These are phyloP conservation scores for Fomitopsis betulina DNA, from an alignment of 1,284 basidiomycete species.

Conservation along the genomic window DNA sequence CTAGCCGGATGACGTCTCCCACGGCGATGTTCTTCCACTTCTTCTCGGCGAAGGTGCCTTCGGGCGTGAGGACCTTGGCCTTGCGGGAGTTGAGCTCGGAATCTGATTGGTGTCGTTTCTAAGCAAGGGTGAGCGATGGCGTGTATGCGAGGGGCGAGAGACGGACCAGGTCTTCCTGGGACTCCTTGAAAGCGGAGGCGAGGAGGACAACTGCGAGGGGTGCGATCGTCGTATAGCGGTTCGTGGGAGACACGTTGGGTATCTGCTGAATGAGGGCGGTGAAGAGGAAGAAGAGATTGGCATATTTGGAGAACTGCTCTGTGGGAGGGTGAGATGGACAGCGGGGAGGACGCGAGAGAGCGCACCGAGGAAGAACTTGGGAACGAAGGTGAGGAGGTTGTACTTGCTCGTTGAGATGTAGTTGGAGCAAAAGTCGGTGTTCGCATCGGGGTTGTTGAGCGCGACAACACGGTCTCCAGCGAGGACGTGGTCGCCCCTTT, in stretches of 20 bases:
- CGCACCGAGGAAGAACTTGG: conserved; percentile 90
- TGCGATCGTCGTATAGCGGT: conserved; percentile 92
- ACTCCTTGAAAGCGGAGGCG: conserved; percentile 96
- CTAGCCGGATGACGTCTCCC: conserved; percentile 89
- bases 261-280: conserved; percentile 98
- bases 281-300: conserved; percentile 98
- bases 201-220: conserved; percentile 88
- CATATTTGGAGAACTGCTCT: conserved; percentile 99
- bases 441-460: conserved; percentile 65
- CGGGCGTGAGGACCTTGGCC: conserved; percentile 71
- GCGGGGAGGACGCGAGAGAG: conserved; percentile 5
- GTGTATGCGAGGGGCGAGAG: not conserved
- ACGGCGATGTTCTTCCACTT: conserved; percentile 91
- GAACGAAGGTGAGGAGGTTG: conserved; percentile 84
- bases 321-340: conserved; percentile 10
- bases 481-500: conserved; percentile 57
- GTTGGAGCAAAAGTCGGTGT: conserved; percentile 74
- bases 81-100: conserved; percentile 84
- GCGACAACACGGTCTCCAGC: conserved; percentile 68
- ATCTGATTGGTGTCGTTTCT: conserved; percentile 97
- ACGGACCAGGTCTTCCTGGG: conserved; percentile 86
- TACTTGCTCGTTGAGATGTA: conserved; percentile 96
- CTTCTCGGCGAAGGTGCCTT: conserved; percentile 66
- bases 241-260: conserved; percentile 95
- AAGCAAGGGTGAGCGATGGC: conserved; percentile 5